A percentile compares a stretch with the other conserved stretches of the same genome.
Conservation (phyloP, 2,329 filamentous ascomycete genomes). For the Phoma sp. region DNA sequence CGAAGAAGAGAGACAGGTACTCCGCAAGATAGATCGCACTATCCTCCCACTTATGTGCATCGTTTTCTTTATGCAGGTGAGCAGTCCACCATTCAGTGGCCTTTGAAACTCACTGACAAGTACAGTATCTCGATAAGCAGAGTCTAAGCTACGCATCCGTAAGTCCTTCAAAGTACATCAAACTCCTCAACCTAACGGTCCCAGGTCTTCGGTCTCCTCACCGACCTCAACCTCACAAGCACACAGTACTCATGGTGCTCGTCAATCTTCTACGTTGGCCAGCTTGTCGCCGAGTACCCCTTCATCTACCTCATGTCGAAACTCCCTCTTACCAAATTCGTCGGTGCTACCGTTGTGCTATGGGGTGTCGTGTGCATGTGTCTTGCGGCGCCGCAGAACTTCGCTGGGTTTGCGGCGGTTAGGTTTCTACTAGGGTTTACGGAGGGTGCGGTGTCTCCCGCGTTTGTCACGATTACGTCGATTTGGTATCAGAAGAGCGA, state of each 20-base stretch:
- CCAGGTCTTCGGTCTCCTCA: slow-evolving; percentile 52
- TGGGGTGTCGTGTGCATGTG: slow-evolving; percentile 57
- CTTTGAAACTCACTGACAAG: neutral
- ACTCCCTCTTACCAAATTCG: slow-evolving; percentile 59
- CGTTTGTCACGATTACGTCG: slow-evolving; percentile 56
- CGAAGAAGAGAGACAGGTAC: slow-evolving; percentile 23
- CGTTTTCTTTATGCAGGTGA: slow-evolving; percentile 39
- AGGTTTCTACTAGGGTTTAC: slow-evolving; percentile 53
- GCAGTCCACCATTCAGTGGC: neutral
- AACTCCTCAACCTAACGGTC: neutral
- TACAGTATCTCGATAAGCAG: slow-evolving; percentile 54
- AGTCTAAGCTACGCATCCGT: slow-evolving; percentile 60
- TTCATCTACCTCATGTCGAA: slow-evolving; percentile 61
- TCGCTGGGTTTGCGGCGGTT: slow-evolving; percentile 49
- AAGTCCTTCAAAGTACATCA: neutral
- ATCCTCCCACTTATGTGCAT: slow-evolving; percentile 22
- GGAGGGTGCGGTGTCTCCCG: slow-evolving; percentile 56
- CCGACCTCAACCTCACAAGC: slow-evolving; percentile 55
- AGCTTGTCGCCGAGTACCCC: slow-evolving; percentile 55
- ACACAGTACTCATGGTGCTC: slow-evolving; percentile 60
- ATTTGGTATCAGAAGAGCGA: slow-evolving; percentile 41
- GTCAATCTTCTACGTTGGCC: slow-evolving; percentile 56
- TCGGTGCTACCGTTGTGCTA: slow-evolving; percentile 53
- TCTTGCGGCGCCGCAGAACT: slow-evolving; percentile 52
- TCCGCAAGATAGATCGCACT: slow-evolving; percentile 23